Base-by-base conservation (phyloP, 2,329 filamentous ascomycete genomes). In the Parastagonospora nodorum region DNA sequence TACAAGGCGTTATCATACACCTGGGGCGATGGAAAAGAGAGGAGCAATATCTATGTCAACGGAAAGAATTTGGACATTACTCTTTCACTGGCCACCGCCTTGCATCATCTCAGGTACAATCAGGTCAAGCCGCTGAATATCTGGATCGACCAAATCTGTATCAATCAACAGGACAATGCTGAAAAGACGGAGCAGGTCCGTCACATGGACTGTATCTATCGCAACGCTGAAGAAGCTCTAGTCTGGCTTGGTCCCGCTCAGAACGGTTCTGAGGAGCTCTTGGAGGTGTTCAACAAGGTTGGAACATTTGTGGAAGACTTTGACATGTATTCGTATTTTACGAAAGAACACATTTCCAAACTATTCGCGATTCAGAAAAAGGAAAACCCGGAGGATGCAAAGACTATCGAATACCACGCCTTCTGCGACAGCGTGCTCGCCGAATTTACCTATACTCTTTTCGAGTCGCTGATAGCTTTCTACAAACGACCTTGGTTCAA, bases 1-100 rank as follows among this genome's bases (percentile, higher is more conserved):
- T 43, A 43, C n/a, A 43, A 43, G 27, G 16, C 41, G 30, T 29
- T 35, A 19, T 33, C 41, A 11, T 43, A 43, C 30, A 43, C 41
- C 14, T 43, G 30, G 29, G 41, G 41, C 11, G 14, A 19, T 27
- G 16, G 10, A 16, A 19, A 16, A 43, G 15, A 15, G 11, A 32
- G 5, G 5, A 11, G 15, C n/a, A 14, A 42, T 15, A 16, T 42
- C 5, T 16, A 11, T 10, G 15, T 42, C n/a, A 42, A 42, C 24
- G 30, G 41, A n/a, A 30, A 6, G 29, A 42, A 42, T 3, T 30
- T 42, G 14, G n/a, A 29, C 28, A 33, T 42, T n/a, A 42, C 41
- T 19, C 15, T 16, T 10, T 42, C 41, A 9, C 16, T 42, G 15
- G 29, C 28, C 15, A 24, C 29, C 2, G 41, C 41, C 10, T 31